A percentile compares a stretch with the other conserved stretches of the same genome.
Conservation (phyloP, 176 grass and related monocot genomes). For the Thinopyrum elongatum region DNA sequence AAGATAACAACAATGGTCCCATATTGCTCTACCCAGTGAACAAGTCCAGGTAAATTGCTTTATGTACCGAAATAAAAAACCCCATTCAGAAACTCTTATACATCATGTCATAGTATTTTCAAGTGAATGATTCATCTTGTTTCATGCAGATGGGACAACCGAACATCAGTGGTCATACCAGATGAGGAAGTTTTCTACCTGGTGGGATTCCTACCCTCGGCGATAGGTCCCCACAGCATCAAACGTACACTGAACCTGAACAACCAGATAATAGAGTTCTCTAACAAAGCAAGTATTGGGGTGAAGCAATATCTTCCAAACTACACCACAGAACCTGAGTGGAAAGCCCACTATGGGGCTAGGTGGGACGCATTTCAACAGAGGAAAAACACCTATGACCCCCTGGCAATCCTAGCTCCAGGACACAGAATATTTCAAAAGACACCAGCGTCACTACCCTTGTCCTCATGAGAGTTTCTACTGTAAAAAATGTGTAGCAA, state of each 20-base stretch:
- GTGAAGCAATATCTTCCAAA: constrained; percentile 84
- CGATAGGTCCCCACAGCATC: constrained; percentile 31
- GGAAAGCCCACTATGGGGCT: constrained; percentile 76
- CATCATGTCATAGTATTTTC: background rate
- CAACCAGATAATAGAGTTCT: constrained; percentile 58
- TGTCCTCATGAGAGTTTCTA: constrained; percentile 23
- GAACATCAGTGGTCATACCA: constrained; percentile 73
- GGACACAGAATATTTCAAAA: constrained; percentile 85
- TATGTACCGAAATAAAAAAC: background rate
- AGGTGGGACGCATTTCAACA: constrained; percentile 67
- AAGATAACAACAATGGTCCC: constrained; percentile 70
- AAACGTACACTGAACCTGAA: constrained; percentile 58
- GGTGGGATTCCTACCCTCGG: constrained; percentile 77
- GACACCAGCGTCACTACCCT: constrained; percentile 31
- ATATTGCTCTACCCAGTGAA: constrained; percentile 86
- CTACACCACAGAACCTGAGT: constrained; percentile 57
- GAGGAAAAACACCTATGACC: constrained; percentile 77
- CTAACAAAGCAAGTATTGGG: constrained; percentile 38
- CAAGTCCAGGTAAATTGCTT: constrained; percentile 56
- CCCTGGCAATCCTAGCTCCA: constrained; percentile 78
- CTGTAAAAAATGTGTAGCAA: background rate
- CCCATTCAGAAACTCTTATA: background rate
- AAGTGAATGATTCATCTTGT: background rate
- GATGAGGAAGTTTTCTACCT: constrained; percentile 87
- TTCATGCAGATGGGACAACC: constrained; percentile 80